A percentile compares a stretch with the other conserved stretches of the same genome.
These are phyloP conservation scores for Penicillium oxalicum DNA, from an alignment of 2,329 filamentous ascomycete genomes.

Conservation along the genomic window DNA sequence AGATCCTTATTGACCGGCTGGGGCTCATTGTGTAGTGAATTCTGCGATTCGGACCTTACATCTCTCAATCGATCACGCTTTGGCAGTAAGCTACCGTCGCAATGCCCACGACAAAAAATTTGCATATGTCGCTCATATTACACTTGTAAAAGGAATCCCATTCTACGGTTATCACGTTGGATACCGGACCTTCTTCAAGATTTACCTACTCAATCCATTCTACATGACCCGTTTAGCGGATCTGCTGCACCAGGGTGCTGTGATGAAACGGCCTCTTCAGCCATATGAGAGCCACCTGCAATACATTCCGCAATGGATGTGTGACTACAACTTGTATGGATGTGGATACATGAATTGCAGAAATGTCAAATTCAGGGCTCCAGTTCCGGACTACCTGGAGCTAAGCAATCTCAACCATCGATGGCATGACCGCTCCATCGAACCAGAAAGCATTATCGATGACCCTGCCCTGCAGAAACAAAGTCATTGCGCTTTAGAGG, in stretches of 20 bases:
- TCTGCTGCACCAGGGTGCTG: slow-evolving; percentile 76
- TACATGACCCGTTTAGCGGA: slow-evolving; percentile 85
- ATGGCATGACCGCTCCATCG: slow-evolving; percentile 75
- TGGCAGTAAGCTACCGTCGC: slow-evolving; percentile 76
- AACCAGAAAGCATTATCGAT: slow-evolving; percentile 53
- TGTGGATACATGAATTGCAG: slow-evolving; percentile 76
- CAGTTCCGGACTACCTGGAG: slow-evolving; percentile 65
- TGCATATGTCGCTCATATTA: slow-evolving; percentile 81
- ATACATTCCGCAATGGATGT: slow-evolving; percentile 94
- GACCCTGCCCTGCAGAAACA: slow-evolving; percentile 63
- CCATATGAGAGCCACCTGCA: slow-evolving; percentile 92
- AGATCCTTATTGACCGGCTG: slow-evolving; percentile 8
- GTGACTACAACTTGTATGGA: slow-evolving; percentile 94
- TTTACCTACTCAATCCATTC: slow-evolving; percentile 84
- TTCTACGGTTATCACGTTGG: slow-evolving; percentile 97
- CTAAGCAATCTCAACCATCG: slow-evolving; percentile 57
- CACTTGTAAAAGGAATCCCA: slow-evolving; percentile 83
- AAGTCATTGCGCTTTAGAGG: slow-evolving; percentile 83
- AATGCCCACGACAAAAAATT: slow-evolving; percentile 64
- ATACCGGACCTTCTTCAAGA: slow-evolving; percentile 84
- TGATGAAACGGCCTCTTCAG: slow-evolving; percentile 78
- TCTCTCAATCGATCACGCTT: slow-evolving; percentile 81
- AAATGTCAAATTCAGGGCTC: slow-evolving; percentile 66
- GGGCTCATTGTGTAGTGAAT: slow-evolving; percentile 50
- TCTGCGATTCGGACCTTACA: slow-evolving; percentile 73